Base-by-base conservation (phyloP, 805 yeast species). In the Candida hungchunana region DNA sequence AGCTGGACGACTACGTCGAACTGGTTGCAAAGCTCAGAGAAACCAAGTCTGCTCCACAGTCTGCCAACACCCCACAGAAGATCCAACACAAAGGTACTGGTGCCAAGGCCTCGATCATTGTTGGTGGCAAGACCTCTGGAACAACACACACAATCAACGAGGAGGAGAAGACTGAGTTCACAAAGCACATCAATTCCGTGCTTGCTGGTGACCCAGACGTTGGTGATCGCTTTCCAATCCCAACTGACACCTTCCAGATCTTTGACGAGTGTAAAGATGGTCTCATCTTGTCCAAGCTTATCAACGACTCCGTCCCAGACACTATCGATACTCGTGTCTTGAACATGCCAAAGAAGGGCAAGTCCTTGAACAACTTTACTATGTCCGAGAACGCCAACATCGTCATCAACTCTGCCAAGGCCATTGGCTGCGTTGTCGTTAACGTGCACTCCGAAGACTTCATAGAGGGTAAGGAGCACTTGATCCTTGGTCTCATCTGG, bases 231-330 rank as follows among this genome's bases (percentile, higher is more conserved):
- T 64, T 93, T 46, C 98, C 98, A 12, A 79, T 93, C 54, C 94
- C 95, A 48, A 78, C 95, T 8, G 95, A 93, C 44, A 81, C 87
- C 34, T 93, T 93, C 69, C 97, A 93, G 66, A 72, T 93, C 40
- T 93, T 93, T 56, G 98, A 93, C 62, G 97, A 93, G 63, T 87
- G 96, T 65, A 77, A 87, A 47, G 98, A 93, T 61, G 97, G 98
- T 48, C 69, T 93, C 53, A 88, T 93, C 18, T 69, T 93, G 39
- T 88, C 97, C 15, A 85, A 87, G 61, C 79, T 93, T 58, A 88
- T 93, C 60, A 93, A 93, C 60, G 98, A 93, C 64, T 87, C 97
- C 21, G 98, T 93, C 22, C 96, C 97, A 7, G 96, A 93, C 63
- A 93, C 98, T 9, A 93, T 93, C 53, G 98, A 93, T 66, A 89